Conservation (phyloP, 768 basidiomycete genomes). For the Amanita brunnescens region DNA sequence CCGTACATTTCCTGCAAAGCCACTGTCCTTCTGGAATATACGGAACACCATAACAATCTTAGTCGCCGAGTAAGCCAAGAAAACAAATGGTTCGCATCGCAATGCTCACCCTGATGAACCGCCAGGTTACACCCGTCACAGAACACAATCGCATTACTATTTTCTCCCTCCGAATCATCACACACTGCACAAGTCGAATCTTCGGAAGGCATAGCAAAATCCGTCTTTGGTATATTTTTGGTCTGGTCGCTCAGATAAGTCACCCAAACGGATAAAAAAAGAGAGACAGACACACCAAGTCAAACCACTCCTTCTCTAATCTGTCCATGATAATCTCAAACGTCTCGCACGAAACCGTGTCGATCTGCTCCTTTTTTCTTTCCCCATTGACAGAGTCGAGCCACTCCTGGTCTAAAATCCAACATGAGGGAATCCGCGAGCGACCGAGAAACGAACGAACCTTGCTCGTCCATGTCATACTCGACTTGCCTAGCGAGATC, state of each 20-base stretch:
- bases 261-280: background rate
- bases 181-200: slow-evolving; percentile 96
- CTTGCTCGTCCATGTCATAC: slow-evolving; percentile 99
- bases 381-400: slow-evolving; percentile 78
- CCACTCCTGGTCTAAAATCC: slow-evolving; percentile 81
- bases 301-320: slow-evolving; percentile 98
- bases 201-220: slow-evolving; percentile 82
- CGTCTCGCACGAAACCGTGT: slow-evolving; percentile 68
- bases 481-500: slow-evolving; percentile 92
- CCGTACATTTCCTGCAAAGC: slow-evolving; percentile 97
- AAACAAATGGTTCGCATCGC: background rate
- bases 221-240: slow-evolving; percentile 87
- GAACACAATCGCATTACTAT: slow-evolving; percentile 97
- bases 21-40: slow-evolving; percentile 99
- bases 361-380: slow-evolving; percentile 65
- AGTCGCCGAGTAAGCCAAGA: background rate
- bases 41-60: slow-evolving; percentile 99
- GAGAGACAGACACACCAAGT: slow-evolving; percentile 50
- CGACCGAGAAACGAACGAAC: slow-evolving; percentile 26
- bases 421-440: background rate
- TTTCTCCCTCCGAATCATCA: slow-evolving; percentile 97
- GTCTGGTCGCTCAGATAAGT: slow-evolving; percentile 41
- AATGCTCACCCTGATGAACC: slow-evolving; percentile 86
- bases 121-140: slow-evolving; percentile 99
- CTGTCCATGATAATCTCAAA: slow-evolving; percentile 98